phyloP scores from a whole-genome alignment of 2,329 filamentous ascomycete genomes.

The Epichloe gansuensis region DNA sequence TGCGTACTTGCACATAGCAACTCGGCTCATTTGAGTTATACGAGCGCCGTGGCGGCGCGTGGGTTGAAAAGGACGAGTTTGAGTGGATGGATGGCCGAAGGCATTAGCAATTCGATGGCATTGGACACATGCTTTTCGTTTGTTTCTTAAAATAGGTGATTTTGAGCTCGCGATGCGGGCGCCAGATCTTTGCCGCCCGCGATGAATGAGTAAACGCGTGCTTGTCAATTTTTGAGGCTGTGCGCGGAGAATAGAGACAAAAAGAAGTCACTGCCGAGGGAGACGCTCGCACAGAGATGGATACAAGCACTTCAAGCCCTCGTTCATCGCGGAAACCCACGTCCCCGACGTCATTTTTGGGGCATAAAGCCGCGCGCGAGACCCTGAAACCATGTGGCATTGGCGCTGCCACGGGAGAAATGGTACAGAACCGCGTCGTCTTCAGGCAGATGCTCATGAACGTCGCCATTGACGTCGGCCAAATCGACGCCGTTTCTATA shows the following conservation, averaged over 20 bases:
- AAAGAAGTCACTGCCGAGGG: constrained; percentile 61
- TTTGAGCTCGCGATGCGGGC: too few species aligned
- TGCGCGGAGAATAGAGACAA: constrained; percentile 48
- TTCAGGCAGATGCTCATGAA: constrained; percentile 83
- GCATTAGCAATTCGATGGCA: too few species aligned
- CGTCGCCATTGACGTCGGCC: constrained; percentile 75
- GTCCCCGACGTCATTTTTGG: constrained; percentile 79
- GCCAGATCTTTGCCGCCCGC: too few species aligned
- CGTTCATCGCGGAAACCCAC: constrained; percentile 97
- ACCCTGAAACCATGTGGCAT: constrained; percentile 64
- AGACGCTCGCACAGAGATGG: constrained; percentile 72
- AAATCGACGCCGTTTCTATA: constrained; percentile 60
- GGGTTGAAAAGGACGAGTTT: too few species aligned
- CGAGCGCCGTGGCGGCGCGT: too few species aligned
- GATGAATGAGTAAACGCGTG: too few species aligned
- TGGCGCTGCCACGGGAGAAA: constrained; percentile 83
- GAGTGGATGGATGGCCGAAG: too few species aligned
- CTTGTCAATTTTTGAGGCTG: not conserved
- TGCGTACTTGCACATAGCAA: too few species aligned
- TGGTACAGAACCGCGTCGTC: constrained; percentile 89
- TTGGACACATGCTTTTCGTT: too few species aligned
- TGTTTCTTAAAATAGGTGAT: too few species aligned
- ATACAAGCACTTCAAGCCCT: constrained; percentile 79
- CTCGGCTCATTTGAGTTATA: too few species aligned
- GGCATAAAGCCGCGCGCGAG: constrained; percentile 74